Evolutionary conservation across 257 asterid genomes (phyloP), one percentile per base, ranked within the genome.

Genomic region (Paulownia fortunei): DNA sequence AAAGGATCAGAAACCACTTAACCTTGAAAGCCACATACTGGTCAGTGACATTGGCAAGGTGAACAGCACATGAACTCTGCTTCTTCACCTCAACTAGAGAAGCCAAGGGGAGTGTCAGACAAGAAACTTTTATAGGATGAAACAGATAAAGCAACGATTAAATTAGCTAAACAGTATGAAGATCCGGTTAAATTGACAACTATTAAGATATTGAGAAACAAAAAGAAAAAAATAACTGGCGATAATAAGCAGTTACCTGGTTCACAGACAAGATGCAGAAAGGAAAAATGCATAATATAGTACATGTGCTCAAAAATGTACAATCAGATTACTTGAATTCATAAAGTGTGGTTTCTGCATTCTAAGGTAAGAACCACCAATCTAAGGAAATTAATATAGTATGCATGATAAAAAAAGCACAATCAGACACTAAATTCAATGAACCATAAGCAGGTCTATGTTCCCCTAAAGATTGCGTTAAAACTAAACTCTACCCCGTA

Each of bases 1-100:
- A 42, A 70, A 78, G 13, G 52, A 62, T 51, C 59, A 47, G 44
- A 83, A 82, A 80, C 66, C 64, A 72, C 72, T 82, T 63, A 71
- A 92, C 97, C 98, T 94, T 94, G 89, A 90, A 94, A 60, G 94
- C 97, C 44, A 94, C 94, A 84, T 83, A 90, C 54, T 94, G 96
- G 74, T 89, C 97, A 10, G 94, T 84, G 85, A 79, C 79, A 84
- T 94, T 94, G 80, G 86, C 77, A 81, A 94, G 88, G 79, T 85
- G 86, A 74, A 90, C 96, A 26, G 85, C 68, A 67, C 91, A 87
- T 27, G 91, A 79, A 76, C 94, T 89, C 88, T 92, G 97, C 77
- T 92, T 92, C 94, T 88, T 92, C 82, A 90, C 78, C 91, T 92
- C 98, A 88, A 87, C 98, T 94, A 82, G 64, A 67, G 79, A 85